Conservation (phyloP, 148 eudicot species). For the Nepenthes gracilis region DNA sequence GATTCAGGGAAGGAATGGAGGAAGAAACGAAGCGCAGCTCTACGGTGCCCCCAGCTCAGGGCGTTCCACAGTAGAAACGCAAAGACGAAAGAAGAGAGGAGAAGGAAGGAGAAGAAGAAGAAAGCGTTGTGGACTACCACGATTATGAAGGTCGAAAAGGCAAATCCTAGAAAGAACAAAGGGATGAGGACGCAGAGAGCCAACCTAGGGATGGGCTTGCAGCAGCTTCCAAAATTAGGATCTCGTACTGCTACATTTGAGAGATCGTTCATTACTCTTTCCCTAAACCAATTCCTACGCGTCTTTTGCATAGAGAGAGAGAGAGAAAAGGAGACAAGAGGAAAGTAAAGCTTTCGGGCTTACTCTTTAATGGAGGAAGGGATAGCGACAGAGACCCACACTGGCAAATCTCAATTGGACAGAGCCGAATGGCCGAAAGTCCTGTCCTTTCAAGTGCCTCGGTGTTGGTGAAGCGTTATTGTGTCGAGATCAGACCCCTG, state of each 20-base stretch:
- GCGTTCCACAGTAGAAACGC: constrained; percentile 29
- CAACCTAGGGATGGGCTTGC: constrained; percentile 18
- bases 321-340: too few species aligned
- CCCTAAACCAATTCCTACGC: not conserved
- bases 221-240: constrained; percentile 10
- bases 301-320: too few species aligned
- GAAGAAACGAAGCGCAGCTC: constrained; percentile 16
- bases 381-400: too few species aligned
- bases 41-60: constrained; percentile 10
- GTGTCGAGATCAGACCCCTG: too few species aligned
- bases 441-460: too few species aligned
- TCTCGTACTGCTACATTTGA: constrained; percentile 16
- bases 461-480: too few species aligned
- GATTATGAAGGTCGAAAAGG: constrained; percentile 29
- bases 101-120: constrained; percentile 22
- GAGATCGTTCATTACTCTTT: constrained; percentile 26
- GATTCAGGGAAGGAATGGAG: constrained; percentile 31
- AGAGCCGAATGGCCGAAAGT: too few species aligned
- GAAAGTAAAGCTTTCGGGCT: too few species aligned
- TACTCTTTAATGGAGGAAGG: too few species aligned
- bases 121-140: constrained; percentile 28
- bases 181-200: constrained; percentile 20
- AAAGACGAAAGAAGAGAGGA: constrained; percentile 18
- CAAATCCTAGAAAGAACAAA: constrained; percentile 24
- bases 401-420: too few species aligned